Base-by-base conservation (phyloP, 225 moss, liverwort and hornwort species). In the Pseudoscleropodium purum region DNA sequence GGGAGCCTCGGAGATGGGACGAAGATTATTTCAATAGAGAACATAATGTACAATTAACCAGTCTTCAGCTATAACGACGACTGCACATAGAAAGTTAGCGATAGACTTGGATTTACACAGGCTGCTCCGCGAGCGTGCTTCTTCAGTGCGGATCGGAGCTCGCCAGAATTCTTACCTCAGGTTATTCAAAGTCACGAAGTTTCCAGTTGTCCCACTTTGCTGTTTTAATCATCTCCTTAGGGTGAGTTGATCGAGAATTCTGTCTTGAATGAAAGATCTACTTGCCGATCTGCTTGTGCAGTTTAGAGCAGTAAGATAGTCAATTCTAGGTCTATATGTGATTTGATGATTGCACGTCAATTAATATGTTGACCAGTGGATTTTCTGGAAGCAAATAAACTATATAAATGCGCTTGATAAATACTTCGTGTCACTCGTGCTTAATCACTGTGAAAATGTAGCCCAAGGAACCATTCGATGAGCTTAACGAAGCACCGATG, bases 41-140 rank as follows among this genome's bases (percentile, higher is more conserved):
- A 70, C 60, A 86, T 73, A 84, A 31, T 93, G 92, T 93, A 93
- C 91, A 82, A 63, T 82, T 73, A 60, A 85, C 47, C 49, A 82
- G 66, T 89, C 64, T 82, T 63, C 69, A 82, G 85, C 85, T 82
- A 60, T 62, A 16, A 54, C 45, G 79, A 36, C 72, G 82, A 47
- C 80, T 88, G 82, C 62, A 62, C 77, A 82, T 52, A 79, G 81
- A 61, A 86, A 84, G 43, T 54, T 89, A 86, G 52, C 60, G 34
- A 88, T 19, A 61, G 83, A 76, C 79, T 73, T 70, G 78, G 59
- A 88, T 86, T 83, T 60, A 57, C 56, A n/a, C 70, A 81, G 68
- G 70, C 56, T 82, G 49, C 65, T 75, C 49, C 51, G 29, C 84
- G 79, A 61, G 79, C 65, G 90, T 65, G 82, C 91, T 81, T 76